Evolutionary conservation across 2,329 filamentous ascomycete genomes (phyloP).

Genomic region (Aspergillus tubingensis): DNA sequence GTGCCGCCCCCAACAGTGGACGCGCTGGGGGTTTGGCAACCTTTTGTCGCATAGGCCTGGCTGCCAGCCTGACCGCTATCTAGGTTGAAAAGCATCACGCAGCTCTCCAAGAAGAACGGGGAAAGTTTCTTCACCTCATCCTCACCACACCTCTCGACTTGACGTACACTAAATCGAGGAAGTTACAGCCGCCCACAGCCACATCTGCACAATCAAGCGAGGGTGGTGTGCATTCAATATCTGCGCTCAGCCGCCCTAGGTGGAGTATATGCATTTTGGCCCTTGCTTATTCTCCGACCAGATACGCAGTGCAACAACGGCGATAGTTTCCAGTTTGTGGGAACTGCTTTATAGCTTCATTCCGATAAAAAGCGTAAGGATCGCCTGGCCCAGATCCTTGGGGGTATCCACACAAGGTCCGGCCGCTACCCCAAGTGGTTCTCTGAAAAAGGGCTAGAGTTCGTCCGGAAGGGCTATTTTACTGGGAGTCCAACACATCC

Average conservation of each 20-base stretch:
- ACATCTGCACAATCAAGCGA: background rate
- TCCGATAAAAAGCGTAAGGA: background rate
- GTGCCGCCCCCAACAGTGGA: background rate
- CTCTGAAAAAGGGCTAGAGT: background rate
- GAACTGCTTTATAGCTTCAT: background rate
- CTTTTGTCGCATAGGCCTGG: background rate
- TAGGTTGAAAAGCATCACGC: background rate
- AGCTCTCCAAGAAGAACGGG: background rate
- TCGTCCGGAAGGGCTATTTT: background rate
- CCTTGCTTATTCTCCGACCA: background rate
- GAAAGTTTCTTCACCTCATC: background rate
- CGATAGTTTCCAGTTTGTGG: background rate
- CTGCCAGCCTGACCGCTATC: background rate
- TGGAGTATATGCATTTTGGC: background rate
- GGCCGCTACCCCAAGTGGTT: background rate
- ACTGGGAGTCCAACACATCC: background rate
- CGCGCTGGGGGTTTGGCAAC: background rate
- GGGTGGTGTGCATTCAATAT: background rate
- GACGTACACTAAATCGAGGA: background rate
- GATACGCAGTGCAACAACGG: background rate
- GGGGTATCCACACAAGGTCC: background rate
- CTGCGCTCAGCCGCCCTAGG: background rate
- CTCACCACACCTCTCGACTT: background rate
- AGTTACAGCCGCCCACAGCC: background rate
- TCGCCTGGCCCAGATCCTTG: background rate